Percentiles rank a stretch among this genome's conserved stretches.
Conservation (phyloP, 148 eudicot species). For the Silene conica region DNA sequence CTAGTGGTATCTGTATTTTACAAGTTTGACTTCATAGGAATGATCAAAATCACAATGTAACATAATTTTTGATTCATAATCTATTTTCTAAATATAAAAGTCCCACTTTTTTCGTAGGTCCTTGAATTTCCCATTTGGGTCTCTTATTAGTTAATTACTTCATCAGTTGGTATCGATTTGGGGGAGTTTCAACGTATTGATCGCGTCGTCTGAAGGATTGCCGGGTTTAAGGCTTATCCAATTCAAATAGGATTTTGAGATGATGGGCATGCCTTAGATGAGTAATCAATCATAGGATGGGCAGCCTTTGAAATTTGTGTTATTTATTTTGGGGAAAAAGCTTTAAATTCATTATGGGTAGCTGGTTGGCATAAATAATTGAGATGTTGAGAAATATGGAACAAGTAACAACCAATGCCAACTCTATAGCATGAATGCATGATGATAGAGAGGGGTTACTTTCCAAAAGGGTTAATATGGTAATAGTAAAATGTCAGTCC, state of each 20-base stretch:
- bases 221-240: background rate
- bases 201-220: no score
- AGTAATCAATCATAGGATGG: constrained; percentile 19
- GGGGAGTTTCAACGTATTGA: no score
- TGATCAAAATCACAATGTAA: constrained; percentile 20
- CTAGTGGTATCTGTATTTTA: constrained; percentile 17
- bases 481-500: constrained; percentile 18
- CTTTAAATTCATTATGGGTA: constrained; percentile 21
- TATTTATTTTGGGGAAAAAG: constrained; percentile 7
- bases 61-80: background rate
- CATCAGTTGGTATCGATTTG: no score
- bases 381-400: background rate
- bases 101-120: no score
- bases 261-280: constrained; percentile 21
- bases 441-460: no score
- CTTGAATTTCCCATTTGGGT: no score
- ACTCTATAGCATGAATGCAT: no score
- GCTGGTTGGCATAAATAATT: no score
- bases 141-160: no score
- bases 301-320: background rate
- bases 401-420: no score
- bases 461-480: constrained; percentile 22
- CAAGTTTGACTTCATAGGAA: constrained; percentile 12
- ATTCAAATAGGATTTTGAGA: constrained; percentile 13
- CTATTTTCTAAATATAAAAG: no score